These are phyloP conservation scores for Aspergillus quadricinctus DNA, from an alignment of 2,329 filamentous ascomycete species.

Conservation along the genomic window DNA sequence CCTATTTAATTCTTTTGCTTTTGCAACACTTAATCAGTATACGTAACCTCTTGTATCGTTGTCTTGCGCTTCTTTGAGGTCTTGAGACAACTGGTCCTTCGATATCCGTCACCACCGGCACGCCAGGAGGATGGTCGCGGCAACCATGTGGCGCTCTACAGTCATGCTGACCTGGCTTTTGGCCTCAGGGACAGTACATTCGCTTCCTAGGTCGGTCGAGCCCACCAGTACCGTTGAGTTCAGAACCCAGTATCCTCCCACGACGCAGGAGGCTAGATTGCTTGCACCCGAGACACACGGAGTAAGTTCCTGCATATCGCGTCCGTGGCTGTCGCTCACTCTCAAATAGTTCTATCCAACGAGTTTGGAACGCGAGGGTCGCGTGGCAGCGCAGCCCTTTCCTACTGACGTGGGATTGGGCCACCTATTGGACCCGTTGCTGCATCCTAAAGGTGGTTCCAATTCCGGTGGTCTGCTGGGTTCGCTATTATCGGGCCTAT, in stretches of 20 bases:
- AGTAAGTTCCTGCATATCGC: conserved; percentile 22
- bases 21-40: neutral
- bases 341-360: conserved; percentile 26
- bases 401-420: conserved; percentile 17
- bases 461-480: conserved; percentile 5
- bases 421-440: conserved; percentile 14
- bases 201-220: conserved; percentile 20
- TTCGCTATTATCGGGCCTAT: conserved; percentile 4
- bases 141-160: conserved; percentile 20
- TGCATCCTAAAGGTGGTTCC: conserved; percentile 1
- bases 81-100: neutral
- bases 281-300: conserved; percentile 23
- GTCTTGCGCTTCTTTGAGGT: neutral
- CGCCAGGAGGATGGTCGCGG: conserved; percentile 20
- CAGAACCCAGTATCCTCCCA: conserved; percentile 36
- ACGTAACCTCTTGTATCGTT: neutral
- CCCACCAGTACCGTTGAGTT: conserved; percentile 16
- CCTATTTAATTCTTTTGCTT: neutral
- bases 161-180: conserved; percentile 35
- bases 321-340: neutral
- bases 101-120: neutral
- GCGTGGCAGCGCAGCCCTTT: conserved; percentile 24
- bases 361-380: conserved; percentile 28
- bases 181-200: conserved; percentile 23
- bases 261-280: conserved; percentile 22